These are phyloP conservation scores for Chaetomiaceae sp. DNA, from an alignment of 2,329 filamentous ascomycete genomes.

Conservation along the genomic window DNA sequence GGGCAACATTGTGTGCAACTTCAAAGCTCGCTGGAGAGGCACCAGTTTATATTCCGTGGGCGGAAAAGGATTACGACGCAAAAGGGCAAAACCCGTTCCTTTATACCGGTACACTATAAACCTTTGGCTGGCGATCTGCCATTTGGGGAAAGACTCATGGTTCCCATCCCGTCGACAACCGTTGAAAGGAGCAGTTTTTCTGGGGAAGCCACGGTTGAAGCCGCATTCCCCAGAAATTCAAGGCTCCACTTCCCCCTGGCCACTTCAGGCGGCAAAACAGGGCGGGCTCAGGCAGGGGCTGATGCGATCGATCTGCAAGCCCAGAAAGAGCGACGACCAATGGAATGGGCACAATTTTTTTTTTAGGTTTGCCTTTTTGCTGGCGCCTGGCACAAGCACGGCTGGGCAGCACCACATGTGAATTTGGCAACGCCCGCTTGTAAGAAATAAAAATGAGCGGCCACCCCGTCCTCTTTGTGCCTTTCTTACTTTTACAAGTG, in stretches of 20 bases:
- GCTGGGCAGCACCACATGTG: conserved; percentile 2
- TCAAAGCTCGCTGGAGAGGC: too few relatives aligned
- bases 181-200: too few relatives aligned
- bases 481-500: conserved; percentile 4
- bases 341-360: conserved; percentile 4
- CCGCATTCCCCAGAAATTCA: conserved; percentile 1
- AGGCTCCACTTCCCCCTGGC: background rate
- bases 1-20: too few relatives aligned
- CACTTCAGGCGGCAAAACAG: conserved; percentile 11
- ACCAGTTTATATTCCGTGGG: too few relatives aligned
- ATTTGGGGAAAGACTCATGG: too few relatives aligned
- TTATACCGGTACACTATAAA: too few relatives aligned
- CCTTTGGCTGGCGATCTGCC: too few relatives aligned
- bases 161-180: too few relatives aligned
- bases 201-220: background rate
- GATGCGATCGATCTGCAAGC: conserved; percentile 15
- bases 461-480: background rate
- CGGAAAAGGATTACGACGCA: too few relatives aligned
- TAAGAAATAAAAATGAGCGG: too few relatives aligned
- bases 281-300: conserved; percentile 14
- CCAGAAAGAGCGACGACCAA: conserved; percentile 1
- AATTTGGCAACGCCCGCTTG: too few relatives aligned
- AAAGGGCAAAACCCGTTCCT: too few relatives aligned
- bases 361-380: conserved; percentile 9
- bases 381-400: background rate